A percentile compares a stretch with the other conserved stretches of the same genome.
phyloP scores from a whole-genome alignment of 176 grass and related monocot genomes.

The Saccharum officinarum region DNA sequence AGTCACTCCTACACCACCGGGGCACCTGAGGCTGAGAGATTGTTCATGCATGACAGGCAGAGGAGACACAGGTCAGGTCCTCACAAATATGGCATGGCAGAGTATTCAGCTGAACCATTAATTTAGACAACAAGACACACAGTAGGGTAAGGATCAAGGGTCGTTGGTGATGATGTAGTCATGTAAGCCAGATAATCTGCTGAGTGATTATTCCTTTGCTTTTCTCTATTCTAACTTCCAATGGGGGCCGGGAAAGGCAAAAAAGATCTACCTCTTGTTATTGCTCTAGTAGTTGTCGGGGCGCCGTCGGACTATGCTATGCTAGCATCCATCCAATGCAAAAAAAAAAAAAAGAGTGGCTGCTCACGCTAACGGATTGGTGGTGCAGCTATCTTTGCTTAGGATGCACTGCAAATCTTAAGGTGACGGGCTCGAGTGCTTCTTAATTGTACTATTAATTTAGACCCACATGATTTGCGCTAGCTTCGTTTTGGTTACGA shows the following conservation, averaged over 20 bases:
- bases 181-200: background rate
- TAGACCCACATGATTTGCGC: background rate
- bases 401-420: constrained; percentile 37
- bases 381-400: constrained; percentile 25
- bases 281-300: constrained; percentile 5
- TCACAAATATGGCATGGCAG: background rate
- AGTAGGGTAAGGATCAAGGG: background rate
- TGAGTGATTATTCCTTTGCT: background rate
- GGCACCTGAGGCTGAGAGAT: too few relatives aligned
- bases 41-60: background rate
- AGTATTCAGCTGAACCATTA: background rate
- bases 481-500: background rate
- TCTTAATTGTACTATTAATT: background rate
- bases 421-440: background rate
- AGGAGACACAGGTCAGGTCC: background rate
- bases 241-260: background rate
- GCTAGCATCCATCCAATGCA: background rate
- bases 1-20: too few relatives aligned
- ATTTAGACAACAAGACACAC: too few relatives aligned
- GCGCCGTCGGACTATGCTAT: constrained; percentile 3
- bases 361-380: constrained; percentile 11
- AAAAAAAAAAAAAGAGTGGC: background rate
- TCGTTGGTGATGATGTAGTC: background rate
- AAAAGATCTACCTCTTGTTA: background rate
- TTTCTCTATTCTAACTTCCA: background rate